These are phyloP conservation scores for Hortiboletus campestris DNA, from an alignment of 768 basidiomycete genomes.

Conservation along the genomic window DNA sequence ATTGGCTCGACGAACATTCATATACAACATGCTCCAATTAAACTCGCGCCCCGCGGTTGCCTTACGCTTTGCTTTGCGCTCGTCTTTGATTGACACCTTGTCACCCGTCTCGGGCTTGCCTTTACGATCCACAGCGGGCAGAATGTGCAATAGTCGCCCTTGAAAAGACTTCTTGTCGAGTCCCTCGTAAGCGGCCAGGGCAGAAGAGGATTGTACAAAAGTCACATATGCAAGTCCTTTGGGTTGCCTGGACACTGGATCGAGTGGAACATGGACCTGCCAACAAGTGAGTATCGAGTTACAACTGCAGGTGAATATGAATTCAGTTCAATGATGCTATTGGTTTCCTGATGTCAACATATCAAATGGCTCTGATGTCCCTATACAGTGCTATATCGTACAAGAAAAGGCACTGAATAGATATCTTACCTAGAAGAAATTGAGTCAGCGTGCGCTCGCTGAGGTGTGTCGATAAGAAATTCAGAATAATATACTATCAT, in stretches of 20 bases:
- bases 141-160: conserved; percentile 86
- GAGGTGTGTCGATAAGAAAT: background rate
- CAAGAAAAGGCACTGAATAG: background rate
- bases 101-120: conserved; percentile 39
- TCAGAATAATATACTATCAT: conserved; percentile 54
- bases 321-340: conserved; percentile 54
- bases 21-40: conserved; percentile 92
- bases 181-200: conserved; percentile 68
- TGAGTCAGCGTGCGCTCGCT: background rate
- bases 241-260: conserved; percentile 41
- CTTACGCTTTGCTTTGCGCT: conserved; percentile 58
- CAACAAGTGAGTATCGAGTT: conserved; percentile 1
- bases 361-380: conserved; percentile 55
- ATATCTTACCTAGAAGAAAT: conserved; percentile 14
- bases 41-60: conserved; percentile 72
- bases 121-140: conserved; percentile 76
- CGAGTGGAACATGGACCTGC: conserved; percentile 59
- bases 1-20: conserved; percentile 76
- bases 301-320: conserved; percentile 1
- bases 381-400: conserved; percentile 29
- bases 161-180: conserved; percentile 87
- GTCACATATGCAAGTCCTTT: conserved; percentile 67
- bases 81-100: conserved; percentile 59
- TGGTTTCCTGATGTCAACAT: conserved; percentile 48
- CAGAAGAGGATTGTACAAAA: conserved; percentile 44